Conservation (phyloP, 805 yeast species). For the Lipomyces mesembrius region DNA sequence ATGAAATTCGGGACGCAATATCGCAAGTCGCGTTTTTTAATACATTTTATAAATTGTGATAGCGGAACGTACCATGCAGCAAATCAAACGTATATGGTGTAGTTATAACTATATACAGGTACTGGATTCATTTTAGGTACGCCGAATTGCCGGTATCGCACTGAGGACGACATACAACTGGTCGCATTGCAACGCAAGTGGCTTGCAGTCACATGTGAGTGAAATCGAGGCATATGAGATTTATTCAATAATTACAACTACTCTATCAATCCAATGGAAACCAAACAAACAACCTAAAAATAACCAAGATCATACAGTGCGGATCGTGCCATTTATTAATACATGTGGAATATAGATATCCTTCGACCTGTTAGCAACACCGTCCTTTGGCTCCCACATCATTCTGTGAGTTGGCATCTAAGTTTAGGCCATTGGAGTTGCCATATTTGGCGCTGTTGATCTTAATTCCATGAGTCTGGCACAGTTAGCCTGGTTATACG, state of each 20-base stretch:
- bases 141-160: too few species aligned
- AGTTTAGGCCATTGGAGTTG: conserved; percentile 13
- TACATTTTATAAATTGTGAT: too few species aligned
- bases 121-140: too few species aligned
- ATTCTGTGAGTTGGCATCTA: conserved; percentile 18
- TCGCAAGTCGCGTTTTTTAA: too few species aligned
- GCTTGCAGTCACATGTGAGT: too few species aligned
- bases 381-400: conserved; percentile 25
- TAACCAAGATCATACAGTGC: background rate
- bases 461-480: conserved; percentile 35
- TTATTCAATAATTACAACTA: background rate
- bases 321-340: background rate
- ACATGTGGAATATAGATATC: background rate
- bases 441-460: conserved; percentile 33
- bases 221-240: too few species aligned
- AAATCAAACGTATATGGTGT: too few species aligned
- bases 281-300: background rate
- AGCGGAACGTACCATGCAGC: too few species aligned
- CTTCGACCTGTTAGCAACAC: conserved; percentile 21
- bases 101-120: too few species aligned
- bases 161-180: too few species aligned
- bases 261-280: background rate
- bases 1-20: too few species aligned
- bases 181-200: too few species aligned
- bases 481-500: background rate